Base-by-base conservation (phyloP, 2,329 filamentous ascomycete genomes). In the Penicillium concentricum region DNA sequence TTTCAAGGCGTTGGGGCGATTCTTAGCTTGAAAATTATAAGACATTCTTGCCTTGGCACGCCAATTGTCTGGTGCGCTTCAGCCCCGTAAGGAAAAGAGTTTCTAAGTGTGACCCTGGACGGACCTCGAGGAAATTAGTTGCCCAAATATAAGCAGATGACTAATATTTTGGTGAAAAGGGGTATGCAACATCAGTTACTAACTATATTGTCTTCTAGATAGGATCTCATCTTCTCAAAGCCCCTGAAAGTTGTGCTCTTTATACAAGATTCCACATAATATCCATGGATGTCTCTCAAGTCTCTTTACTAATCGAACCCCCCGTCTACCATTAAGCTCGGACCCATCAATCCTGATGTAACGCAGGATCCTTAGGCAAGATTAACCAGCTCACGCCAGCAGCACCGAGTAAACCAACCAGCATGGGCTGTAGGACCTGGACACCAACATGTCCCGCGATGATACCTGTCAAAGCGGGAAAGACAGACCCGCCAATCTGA, bases 401-500 rank as follows among this genome's bases (percentile, higher is more conserved):
- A 0, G 78, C 78, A 0, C 74, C 72, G 13, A 84, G 63, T 10
- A 84, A 63, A 0, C 71, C 80, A 9, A 82, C 76, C 1, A 84
- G 68, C 16, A 84, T 79, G 0, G 82, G 82, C 58, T 83, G 82
- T 50, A 84, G 58, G 0, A 82, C 76, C 1, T 72, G 68, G 0
- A 84, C 81, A 0, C 81, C 81, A 0, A 72, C 69, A 2, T 66
- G 59, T 0, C 76, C 67, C 0, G 81, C 81, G 13, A 85, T 74
- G 1, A 84, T 65, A 1, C 83, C 83, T 0, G 82, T 84, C 2
- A 85, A 61, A 2, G 82, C 78, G 0, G 84, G 83, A 55, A 85
- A 85, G 0, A 84, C 62, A 0, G 81, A 79, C 0, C 81, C 82
- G 1, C 82, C 83, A 5, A 82, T 75, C 63, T 85, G 83, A 0